Percentiles rank a stretch among this genome's conserved stretches.
Evolutionary conservation across 306 rosid genomes (phyloP).

Genomic region (Begonia masoniana): DNA sequence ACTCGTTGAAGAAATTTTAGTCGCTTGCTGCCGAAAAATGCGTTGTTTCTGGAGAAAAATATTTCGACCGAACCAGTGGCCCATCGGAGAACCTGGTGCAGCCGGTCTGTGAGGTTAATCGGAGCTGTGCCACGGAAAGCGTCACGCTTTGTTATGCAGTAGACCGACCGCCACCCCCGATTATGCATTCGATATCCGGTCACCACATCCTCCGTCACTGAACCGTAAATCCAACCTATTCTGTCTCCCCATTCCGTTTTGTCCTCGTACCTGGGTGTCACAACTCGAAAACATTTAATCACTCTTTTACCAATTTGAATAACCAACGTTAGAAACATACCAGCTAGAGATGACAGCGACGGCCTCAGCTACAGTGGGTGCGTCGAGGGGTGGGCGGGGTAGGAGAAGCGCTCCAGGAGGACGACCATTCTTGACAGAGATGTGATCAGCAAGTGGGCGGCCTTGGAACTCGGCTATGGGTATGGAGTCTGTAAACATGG

Average conservation of each 20-base stretch:
- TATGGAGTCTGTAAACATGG: conserved; percentile 49
- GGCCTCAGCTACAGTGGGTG: conserved; percentile 77
- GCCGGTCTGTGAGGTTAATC: conserved; percentile 68
- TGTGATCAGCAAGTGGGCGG: conserved; percentile 74
- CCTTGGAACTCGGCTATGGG: conserved; percentile 62
- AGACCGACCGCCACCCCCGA: conserved; percentile 80
- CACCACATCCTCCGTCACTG: conserved; percentile 79
- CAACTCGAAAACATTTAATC: background rate
- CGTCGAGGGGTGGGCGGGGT: conserved; percentile 70
- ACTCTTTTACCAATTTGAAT: background rate
- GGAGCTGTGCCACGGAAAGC: conserved; percentile 84
- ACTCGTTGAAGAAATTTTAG: conserved; percentile 69
- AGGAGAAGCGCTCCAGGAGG: conserved; percentile 57
- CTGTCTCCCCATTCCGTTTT: conserved; percentile 86
- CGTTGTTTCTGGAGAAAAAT: conserved; percentile 72
- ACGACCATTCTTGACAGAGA: conserved; percentile 60
- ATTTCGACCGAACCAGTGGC: conserved; percentile 86
- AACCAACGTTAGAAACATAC: conserved; percentile 14
- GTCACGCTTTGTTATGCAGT: conserved; percentile 71
- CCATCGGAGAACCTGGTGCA: conserved; percentile 82
- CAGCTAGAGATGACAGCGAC: conserved; percentile 85
- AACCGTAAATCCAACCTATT: conserved; percentile 84
- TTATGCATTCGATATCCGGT: conserved; percentile 92
- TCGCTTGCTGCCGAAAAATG: conserved; percentile 55
- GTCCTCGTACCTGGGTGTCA: conserved; percentile 51